Base-by-base conservation (phyloP, 192 early-diverging fungal genomes). In the Umbelopsis vinacea region DNA sequence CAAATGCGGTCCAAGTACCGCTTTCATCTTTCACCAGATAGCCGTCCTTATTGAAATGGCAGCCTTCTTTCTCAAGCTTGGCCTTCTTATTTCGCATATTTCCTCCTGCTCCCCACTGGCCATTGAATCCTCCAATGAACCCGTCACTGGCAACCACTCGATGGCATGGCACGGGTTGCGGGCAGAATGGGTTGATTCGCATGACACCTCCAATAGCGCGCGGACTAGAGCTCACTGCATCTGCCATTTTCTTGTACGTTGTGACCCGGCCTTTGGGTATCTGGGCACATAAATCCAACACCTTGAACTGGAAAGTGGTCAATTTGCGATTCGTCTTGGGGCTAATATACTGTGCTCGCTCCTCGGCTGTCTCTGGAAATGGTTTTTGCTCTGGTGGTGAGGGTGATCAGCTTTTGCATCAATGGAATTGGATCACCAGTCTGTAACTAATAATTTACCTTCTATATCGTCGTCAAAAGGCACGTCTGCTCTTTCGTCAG, bases 161-260 rank as follows among this genome's bases (percentile, higher is more conserved):
- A 73, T 93, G 90, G 73, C 92, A 93, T 2, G 92, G 90, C 0
- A 93, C 83, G 6, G 89, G 91, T 7, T 83, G 67, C 23, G 92
- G 92, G 23, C 83, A 84, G 71, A 90, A 93, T 4, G 92, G 92
- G 70, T 93, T 93, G 60, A 82, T 76, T 21, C 82, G 67, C 54
- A 93, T 76, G 10, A 90, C 92, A 21, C 88, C 86, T 1, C 92
- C 92, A 0, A 93, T 89, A 0, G 89, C 89, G 0, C 92, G 80
- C 15, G 90, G 87, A 0, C 81, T 81, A 7, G 88, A 87, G n/a
- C 76, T 72, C 37, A 93, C 60, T 8, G 86, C 84, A 46, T 89
- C 87, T 0, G 89, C 82, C 24, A 93, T 79, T 15, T 83, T 76
- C 71, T 90, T 91, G 82, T 93, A 93, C 0, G 89, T 90, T 9